phyloP scores from a whole-genome alignment of 2,329 filamentous ascomycete species.

The Paramyrothecium roridum region DNA sequence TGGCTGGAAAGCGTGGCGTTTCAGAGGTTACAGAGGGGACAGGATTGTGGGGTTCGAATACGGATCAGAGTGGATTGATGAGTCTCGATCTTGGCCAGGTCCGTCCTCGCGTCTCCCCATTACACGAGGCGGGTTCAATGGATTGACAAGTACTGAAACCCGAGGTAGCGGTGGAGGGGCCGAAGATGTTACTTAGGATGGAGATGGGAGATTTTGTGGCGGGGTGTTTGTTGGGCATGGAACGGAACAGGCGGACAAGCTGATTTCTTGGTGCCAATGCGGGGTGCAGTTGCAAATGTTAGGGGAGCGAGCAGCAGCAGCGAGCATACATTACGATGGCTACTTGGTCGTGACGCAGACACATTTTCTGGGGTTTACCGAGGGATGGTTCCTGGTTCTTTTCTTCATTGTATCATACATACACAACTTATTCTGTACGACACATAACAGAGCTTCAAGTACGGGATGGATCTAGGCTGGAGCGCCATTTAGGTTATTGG shows the following conservation, averaged over 20 bases:
- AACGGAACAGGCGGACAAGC: background rate
- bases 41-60: background rate
- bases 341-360: background rate
- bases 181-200: too few species aligned
- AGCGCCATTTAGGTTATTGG: too few species aligned
- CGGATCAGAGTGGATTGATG: background rate
- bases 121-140: too few species aligned
- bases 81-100: too few species aligned
- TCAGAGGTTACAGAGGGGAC: background rate
- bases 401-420: background rate
- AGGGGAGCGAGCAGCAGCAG: background rate
- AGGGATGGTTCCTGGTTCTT: too few species aligned
- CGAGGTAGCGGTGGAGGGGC: too few species aligned
- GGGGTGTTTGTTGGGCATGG: background rate
- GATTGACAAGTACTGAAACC: too few species aligned
- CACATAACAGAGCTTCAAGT: background rate
- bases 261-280: background rate
- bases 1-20: slow-evolving; percentile 8
- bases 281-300: too few species aligned
- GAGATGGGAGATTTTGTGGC: too few species aligned
- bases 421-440: background rate
- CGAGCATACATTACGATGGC: background rate
- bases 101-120: too few species aligned
- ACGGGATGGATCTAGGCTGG: background rate
- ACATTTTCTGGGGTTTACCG: too few species aligned